phyloP scores from a whole-genome alignment of 2,329 filamentous ascomycete genomes.

The Triangularia verruculosa region DNA sequence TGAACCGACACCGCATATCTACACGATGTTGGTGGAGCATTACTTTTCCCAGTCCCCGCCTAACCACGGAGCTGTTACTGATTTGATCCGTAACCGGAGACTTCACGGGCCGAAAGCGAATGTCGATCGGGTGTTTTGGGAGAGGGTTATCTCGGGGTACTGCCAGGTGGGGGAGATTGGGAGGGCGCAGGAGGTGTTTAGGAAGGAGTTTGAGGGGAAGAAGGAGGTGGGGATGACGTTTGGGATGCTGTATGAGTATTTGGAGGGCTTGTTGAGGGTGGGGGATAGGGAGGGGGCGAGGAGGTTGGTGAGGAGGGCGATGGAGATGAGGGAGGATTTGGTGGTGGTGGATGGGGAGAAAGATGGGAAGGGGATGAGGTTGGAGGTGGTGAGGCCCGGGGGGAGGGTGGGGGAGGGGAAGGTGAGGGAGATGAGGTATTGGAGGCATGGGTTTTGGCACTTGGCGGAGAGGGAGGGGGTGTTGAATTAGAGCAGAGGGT shows the following conservation, averaged over 20 bases:
- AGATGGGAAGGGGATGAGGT: neutral
- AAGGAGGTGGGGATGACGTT: conserved; percentile 41
- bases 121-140: conserved; percentile 65
- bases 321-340: conserved; percentile 24
- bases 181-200: conserved; percentile 49
- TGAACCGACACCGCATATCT: conserved; percentile 61
- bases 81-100: conserved; percentile 57
- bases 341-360: neutral
- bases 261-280: conserved; percentile 32
- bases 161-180: conserved; percentile 50
- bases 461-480: conserved; percentile 42
- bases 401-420: conserved; percentile 9
- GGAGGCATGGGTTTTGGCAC: conserved; percentile 51
- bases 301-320: conserved; percentile 29
- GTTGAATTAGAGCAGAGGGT: conserved; percentile 23
- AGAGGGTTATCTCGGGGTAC: conserved; percentile 67
- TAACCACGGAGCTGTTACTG: conserved; percentile 57
- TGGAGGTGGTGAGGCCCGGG: conserved; percentile 18
- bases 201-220: conserved; percentile 38
- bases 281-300: conserved; percentile 26
- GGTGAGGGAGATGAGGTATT: conserved; percentile 35
- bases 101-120: conserved; percentile 33
- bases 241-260: conserved; percentile 42
- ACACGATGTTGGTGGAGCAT: conserved; percentile 69
- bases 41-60: conserved; percentile 60